Base-by-base conservation (phyloP, 495 filamentous ascomycete genomes). In the Penicillium silybi region DNA sequence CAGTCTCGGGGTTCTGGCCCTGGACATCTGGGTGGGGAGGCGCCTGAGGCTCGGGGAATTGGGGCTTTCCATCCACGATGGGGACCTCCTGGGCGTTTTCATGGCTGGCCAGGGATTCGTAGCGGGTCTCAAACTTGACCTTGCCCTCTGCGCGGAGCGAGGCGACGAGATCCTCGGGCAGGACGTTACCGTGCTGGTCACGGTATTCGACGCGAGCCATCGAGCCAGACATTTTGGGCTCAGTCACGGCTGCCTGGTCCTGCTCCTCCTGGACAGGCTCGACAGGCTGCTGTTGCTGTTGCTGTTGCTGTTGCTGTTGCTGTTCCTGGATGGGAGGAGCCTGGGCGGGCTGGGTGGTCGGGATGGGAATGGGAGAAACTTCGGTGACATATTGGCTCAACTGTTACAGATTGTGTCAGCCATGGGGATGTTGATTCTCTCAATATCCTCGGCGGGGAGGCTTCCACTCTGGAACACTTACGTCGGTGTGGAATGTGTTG, bases 151-250 rank as follows among this genome's bases (percentile, higher is more conserved):
- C 66, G 60, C 87, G 79, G 22, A 98, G 81, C 1, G 82, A 85
- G 58, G 86, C 82, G 40, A 98, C 92, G 54, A 96, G 82, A 59
- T 87, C 84, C 53, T 88, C 84, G 58, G 92, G 76, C 18, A 98
- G 77, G 37, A 97, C 60, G 59, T 97, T 96, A 44, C 93, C 93
- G 55, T 95, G 75, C 64, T 97, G 89, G 64, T 98, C 93, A 39
- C 93, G 85, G 70, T 95, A 98, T 70, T 98, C 93, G 52, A 97
- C 77, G 52, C 85, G 86, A 64, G 96, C 90, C 65, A 96, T 87
- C 23, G 79, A 79, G 40, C 79, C 80, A 38, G 89, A 44, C 39
- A 90, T 61, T 44, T 77, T 75, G 47, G 82, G 79, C 19, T 77
- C 72, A 16, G 79, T 81, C 22, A 80, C 72, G 11, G 74, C 64